These are phyloP conservation scores for Ganoderma leucocontextum DNA, from an alignment of 1,284 basidiomycete species.

Conservation along the genomic window DNA sequence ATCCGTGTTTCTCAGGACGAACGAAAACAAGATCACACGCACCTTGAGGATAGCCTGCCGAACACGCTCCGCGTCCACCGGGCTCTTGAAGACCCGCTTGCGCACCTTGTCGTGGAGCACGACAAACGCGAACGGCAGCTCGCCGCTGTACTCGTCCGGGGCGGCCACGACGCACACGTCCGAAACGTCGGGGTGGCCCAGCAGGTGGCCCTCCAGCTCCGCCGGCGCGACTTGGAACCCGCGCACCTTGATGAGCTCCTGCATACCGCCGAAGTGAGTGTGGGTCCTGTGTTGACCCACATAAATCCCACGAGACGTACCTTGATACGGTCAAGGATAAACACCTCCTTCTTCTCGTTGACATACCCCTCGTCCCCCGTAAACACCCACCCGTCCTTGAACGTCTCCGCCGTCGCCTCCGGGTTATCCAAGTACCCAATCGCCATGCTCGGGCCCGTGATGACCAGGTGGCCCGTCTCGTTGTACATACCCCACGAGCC, in stretches of 20 bases:
- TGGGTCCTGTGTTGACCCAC: not conserved
- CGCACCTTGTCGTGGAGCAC: conserved; percentile 58
- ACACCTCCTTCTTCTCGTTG: conserved; percentile 49
- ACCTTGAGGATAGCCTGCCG: conserved; percentile 37
- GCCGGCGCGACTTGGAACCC: conserved; percentile 66
- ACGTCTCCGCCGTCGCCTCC: conserved; percentile 52
- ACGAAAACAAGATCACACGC: conserved; percentile 2
- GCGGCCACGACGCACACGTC: conserved; percentile 74
- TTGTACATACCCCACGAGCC: conserved; percentile 47
- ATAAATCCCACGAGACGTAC: conserved; percentile 31
- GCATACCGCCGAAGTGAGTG: not conserved
- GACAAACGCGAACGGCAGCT: conserved; percentile 79
- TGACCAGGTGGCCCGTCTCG: conserved; percentile 54
- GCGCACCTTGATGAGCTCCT: conserved; percentile 73
- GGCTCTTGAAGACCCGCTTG: conserved; percentile 46
- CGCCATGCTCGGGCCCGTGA: conserved; percentile 50
- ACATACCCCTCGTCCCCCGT: conserved; percentile 55
- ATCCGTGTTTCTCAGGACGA: not conserved
- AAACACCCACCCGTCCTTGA: conserved; percentile 53
- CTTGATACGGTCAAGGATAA: conserved; percentile 55
- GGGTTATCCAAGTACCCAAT: conserved; percentile 51
- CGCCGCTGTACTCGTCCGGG: conserved; percentile 80
- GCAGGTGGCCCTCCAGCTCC: conserved; percentile 62
- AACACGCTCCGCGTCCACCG: conserved; percentile 44
- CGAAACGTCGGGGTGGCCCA: conserved; percentile 65